Conservation (phyloP, 495 filamentous ascomycete genomes). For the Hypoxylon fragiforme region DNA sequence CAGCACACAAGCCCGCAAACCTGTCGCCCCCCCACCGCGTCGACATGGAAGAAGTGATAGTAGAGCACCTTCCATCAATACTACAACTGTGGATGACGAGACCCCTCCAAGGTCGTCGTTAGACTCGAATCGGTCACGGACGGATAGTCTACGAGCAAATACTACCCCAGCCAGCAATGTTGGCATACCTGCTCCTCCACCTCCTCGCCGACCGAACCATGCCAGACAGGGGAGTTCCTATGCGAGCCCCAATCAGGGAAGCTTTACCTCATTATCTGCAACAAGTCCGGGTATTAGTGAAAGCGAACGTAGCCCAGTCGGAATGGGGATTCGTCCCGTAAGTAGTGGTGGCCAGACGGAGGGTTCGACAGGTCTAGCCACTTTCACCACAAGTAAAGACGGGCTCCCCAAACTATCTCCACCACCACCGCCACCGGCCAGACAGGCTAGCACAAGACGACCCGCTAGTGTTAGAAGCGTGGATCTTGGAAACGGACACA, state of each 20-base stretch:
- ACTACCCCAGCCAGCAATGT: constrained; percentile 12
- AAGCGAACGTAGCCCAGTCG: constrained; percentile 18
- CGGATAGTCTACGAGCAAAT: constrained; percentile 44
- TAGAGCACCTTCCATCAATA: constrained; percentile 31
- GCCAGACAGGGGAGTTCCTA: constrained; percentile 34
- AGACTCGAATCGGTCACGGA: constrained; percentile 48
- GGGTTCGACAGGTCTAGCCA: not conserved
- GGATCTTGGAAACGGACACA: constrained; percentile 37
- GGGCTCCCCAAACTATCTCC: constrained; percentile 41
- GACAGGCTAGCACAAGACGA: constrained; percentile 43
- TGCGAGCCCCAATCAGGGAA: constrained; percentile 22
- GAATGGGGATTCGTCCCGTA: constrained; percentile 2
- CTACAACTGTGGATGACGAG: constrained; percentile 39
- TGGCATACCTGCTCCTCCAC: constrained; percentile 48
- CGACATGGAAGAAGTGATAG: constrained; percentile 49
- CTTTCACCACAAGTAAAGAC: constrained; percentile 20
- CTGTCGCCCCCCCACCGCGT: constrained; percentile 54
- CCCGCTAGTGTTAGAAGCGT: constrained; percentile 43
- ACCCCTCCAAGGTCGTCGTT: constrained; percentile 45
- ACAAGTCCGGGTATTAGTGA: constrained; percentile 14
- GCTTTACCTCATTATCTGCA: constrained; percentile 3
- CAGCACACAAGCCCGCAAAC: constrained; percentile 40
- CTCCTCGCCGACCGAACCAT: constrained; percentile 46
- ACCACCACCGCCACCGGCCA: constrained; percentile 49
- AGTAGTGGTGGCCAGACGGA: constrained; percentile 14